Base-by-base conservation (phyloP, 208 protist genomes). In the Acanthamoeba healyi region DNA sequence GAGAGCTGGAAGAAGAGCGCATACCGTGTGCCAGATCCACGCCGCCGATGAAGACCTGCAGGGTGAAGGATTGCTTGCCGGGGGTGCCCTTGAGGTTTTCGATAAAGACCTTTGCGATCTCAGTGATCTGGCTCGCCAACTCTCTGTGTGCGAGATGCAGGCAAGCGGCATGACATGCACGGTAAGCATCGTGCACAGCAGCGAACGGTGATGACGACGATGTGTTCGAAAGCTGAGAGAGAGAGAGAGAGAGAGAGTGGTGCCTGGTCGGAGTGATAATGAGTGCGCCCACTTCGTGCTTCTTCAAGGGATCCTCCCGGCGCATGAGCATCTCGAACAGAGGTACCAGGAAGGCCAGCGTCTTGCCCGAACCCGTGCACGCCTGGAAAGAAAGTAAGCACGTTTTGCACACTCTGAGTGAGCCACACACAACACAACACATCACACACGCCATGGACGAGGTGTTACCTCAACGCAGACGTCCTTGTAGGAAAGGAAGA, bases 281-380 rank as follows among this genome's bases (percentile, higher is more conserved):
- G 34, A 98, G n/a, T 0, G 94, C 96, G 42, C 88, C 93, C 6
- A 97, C 95, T 29, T 97, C 67, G 54, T 40, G 51, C 26, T 88
- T 72, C 29, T 88, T 63, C 34, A 97, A 56, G 17, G 63, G 44
- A 0, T 81, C 94, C 32, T 95, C 94, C 12, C 92, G 36, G 12
- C 94, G 91, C 34, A 94, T 82, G 10, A 98, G 88, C 26, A 97
- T 95, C 89, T 98, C 97, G 42, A 98, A 82, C 0, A 97, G 44
- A 22, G 97, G 97, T 5, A 98, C 61, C 9, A 98, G 22, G 81
- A 97, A 98, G n/a, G 97, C 91, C 26, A 98, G 91, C 46, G 97
- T 98, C 74, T 98, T 98, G 34, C 97, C 97, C 38, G 79, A 91
- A 12, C 96, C 96, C 36, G 96, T 97, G 65, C 93, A 96, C 10